Percentiles rank a stretch among this genome's conserved stretches.
These are phyloP conservation scores for Ceratocystis destructans DNA, from an alignment of 2,329 filamentous ascomycete genomes.

Conservation along the genomic window DNA sequence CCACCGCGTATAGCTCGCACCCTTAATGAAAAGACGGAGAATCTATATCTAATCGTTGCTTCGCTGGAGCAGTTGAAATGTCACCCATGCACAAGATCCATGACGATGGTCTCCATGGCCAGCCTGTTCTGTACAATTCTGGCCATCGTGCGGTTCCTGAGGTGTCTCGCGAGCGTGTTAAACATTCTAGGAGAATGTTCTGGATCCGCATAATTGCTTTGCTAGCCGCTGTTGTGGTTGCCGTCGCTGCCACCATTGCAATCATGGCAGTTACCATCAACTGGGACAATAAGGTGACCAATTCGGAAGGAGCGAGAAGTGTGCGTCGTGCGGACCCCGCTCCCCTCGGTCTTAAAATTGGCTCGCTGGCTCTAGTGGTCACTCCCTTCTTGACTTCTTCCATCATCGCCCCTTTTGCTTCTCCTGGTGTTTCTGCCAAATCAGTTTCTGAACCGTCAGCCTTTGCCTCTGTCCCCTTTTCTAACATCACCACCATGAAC, in stretches of 20 bases:
- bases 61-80: neutral
- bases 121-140: slow-evolving; percentile 9
- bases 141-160: slow-evolving; percentile 11
- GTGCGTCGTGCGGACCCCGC: slow-evolving; percentile 12
- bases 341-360: slow-evolving; percentile 1
- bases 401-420: neutral
- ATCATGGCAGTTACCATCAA: slow-evolving; percentile 11
- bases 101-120: neutral
- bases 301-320: slow-evolving; percentile 3
- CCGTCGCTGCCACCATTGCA: slow-evolving; percentile 7
- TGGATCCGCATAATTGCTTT: slow-evolving; percentile 11
- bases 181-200: slow-evolving; percentile 12
- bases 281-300: slow-evolving; percentile 9
- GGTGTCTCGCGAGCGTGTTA: neutral
- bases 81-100: neutral
- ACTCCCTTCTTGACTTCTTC: slow-evolving; percentile 10
- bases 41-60: neutral
- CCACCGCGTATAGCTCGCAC: neutral
- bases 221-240: slow-evolving; percentile 10
- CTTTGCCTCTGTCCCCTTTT: slow-evolving; percentile 5
- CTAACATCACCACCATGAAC: slow-evolving; percentile 14
- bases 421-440: neutral
- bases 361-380: neutral
- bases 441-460: neutral
- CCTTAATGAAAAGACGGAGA: neutral